A percentile compares a stretch with the other conserved stretches of the same genome.
phyloP scores from a whole-genome alignment of 2,329 filamentous ascomycete species.

The Chaetoscypha palmicola region DNA sequence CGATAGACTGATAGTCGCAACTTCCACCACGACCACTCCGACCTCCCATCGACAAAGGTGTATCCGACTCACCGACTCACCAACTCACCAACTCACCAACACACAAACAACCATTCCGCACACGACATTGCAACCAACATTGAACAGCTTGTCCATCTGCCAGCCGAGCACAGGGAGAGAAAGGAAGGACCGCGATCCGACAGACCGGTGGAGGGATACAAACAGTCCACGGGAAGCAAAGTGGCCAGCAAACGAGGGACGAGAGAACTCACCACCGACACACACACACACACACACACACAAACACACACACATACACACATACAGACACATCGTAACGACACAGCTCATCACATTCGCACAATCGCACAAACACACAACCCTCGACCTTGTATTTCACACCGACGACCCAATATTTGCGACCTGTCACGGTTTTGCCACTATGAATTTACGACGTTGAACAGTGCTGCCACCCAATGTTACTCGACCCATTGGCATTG shows the following conservation, averaged over 20 bases:
- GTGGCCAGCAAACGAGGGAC: constrained; percentile 3
- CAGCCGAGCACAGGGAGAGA: not conserved
- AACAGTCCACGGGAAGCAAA: no score
- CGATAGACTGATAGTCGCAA: constrained; percentile 2
- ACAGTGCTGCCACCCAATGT: constrained; percentile 17
- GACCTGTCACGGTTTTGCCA: constrained; percentile 13
- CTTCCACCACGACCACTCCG: not conserved
- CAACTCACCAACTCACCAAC: not conserved
- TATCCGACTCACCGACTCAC: not conserved
- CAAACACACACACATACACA: not conserved
- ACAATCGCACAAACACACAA: constrained; percentile 1
- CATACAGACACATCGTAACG: not conserved
- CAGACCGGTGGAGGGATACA: constrained; percentile 6
- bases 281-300: not conserved
- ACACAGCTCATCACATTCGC: constrained; percentile 4
- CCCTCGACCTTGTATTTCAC: constrained; percentile 5
- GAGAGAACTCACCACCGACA: not conserved
- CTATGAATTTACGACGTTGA: constrained; percentile 25
- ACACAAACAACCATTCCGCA: not conserved
- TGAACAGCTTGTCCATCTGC: not conserved
- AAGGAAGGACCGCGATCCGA: constrained; percentile 5
- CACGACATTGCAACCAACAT: not conserved
- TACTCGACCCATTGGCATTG: constrained; percentile 12
- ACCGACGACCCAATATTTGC: constrained; percentile 9
- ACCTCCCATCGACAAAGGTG: not conserved